These are phyloP conservation scores for Elsinoe fawcettii DNA, from an alignment of 2,329 filamentous ascomycete genomes.

Conservation along the genomic window DNA sequence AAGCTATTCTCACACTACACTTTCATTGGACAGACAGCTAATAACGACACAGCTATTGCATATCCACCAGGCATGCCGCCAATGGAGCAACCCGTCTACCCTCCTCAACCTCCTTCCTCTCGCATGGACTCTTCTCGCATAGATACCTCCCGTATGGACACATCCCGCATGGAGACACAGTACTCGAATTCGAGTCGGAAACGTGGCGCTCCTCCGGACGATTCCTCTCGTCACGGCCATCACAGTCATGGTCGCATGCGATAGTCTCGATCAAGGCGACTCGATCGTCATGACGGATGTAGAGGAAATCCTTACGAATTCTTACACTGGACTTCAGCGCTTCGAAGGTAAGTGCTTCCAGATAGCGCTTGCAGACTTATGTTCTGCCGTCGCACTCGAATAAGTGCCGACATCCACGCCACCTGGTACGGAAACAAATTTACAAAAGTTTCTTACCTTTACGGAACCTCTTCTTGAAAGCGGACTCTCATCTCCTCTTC, in stretches of 20 bases:
- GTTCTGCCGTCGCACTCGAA: conserved; percentile 10
- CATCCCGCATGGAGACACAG: conserved; percentile 2
- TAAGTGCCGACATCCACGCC: neutral
- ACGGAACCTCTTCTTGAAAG: neutral
- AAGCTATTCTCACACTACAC: neutral
- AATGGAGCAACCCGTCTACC: neutral
- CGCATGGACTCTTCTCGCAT: neutral
- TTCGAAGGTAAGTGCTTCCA: conserved; percentile 4
- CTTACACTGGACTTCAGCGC: neutral
- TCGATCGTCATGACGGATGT: neutral
- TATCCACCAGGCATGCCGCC: neutral
- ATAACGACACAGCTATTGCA: neutral
- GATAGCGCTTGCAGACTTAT: neutral
- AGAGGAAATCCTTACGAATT: neutral
- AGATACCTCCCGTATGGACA: neutral
- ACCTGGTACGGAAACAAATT: neutral
- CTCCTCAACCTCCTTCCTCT: neutral
- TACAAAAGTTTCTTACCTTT: neutral
- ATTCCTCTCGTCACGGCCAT: conserved; percentile 2
- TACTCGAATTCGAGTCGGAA: conserved; percentile 14
- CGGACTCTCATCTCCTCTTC: neutral
- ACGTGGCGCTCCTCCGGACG: conserved; percentile 12
- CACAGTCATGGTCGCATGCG: conserved; percentile 7
- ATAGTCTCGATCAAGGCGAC: neutral
- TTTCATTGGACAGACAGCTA: neutral